Percentiles rank a stretch among this genome's conserved stretches.
Conservation (phyloP, 352 stramenopile species). For the Phytophthora macrochlamydospora region DNA sequence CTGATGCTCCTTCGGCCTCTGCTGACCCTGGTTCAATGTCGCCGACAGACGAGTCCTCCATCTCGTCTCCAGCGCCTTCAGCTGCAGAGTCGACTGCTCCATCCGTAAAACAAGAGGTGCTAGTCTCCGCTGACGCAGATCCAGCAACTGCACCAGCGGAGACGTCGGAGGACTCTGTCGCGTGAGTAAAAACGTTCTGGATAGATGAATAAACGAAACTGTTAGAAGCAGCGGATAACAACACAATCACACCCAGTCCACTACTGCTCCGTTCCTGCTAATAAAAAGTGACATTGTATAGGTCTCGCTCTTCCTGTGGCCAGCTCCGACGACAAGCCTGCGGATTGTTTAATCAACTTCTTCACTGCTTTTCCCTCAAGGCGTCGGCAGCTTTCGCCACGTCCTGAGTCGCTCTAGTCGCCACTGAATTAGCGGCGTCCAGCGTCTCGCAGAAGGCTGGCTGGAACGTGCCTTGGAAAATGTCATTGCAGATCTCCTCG, state of each 20-base stretch:
- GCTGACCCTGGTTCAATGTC: background rate
- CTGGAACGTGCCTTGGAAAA: constrained; percentile 85
- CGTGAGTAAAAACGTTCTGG: constrained; percentile 20
- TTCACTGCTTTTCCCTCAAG: constrained; percentile 8
- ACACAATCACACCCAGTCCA: constrained; percentile 6
- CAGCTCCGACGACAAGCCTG: constrained; percentile 1
- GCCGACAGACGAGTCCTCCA: constrained; percentile 10
- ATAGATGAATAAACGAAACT: constrained; percentile 37
- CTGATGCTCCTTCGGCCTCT: background rate
- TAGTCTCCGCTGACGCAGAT: constrained; percentile 16
- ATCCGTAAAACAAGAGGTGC: constrained; percentile 18
- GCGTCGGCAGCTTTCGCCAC: background rate
- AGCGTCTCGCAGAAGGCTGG: constrained; percentile 62
- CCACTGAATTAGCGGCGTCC: constrained; percentile 2
- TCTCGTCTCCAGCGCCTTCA: constrained; percentile 8
- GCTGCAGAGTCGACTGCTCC: constrained; percentile 2
- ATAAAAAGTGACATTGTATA: constrained; percentile 23
- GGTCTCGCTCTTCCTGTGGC: background rate
- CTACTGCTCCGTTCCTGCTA: constrained; percentile 4
- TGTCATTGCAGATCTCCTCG: constrained; percentile 84
- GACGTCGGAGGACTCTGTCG: constrained; percentile 19
- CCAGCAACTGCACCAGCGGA: constrained; percentile 11
- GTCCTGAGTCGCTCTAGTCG: constrained; percentile 1
- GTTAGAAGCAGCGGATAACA: constrained; percentile 32
- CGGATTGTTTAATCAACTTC: too few relatives aligned